Conservation (phyloP, 31 red algal genomes). For the Porphyra umbilicalis region DNA sequence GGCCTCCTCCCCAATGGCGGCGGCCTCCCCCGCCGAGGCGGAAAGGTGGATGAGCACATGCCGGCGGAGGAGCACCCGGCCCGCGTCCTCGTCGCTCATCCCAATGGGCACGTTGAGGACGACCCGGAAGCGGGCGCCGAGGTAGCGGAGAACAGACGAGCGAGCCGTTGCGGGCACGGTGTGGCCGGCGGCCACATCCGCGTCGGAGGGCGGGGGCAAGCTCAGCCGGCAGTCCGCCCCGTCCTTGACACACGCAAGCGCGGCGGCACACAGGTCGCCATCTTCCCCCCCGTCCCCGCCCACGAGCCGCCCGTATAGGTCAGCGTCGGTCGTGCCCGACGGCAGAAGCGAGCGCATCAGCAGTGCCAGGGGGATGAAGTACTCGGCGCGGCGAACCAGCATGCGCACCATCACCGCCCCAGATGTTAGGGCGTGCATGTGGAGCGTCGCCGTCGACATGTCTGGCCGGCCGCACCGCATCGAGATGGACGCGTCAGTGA, state of each 20-base stretch:
- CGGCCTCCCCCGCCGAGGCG: conserved; percentile 38
- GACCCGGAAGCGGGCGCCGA: conserved; percentile 57
- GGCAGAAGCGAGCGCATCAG: conserved; percentile 54
- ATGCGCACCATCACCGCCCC: conserved; percentile 54
- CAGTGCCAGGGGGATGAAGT: conserved; percentile 73
- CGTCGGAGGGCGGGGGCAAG: conserved; percentile 4
- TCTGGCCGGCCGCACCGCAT: conserved; percentile 72
- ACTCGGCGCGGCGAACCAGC: conserved; percentile 51
- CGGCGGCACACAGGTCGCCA: conserved; percentile 35
- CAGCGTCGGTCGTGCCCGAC: conserved; percentile 61
- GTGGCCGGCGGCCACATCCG: conserved; percentile 24
- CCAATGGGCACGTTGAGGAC: conserved; percentile 26
- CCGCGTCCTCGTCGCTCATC: conserved; percentile 47
- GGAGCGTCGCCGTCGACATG: conserved; percentile 37
- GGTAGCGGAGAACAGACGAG: conserved; percentile 32
- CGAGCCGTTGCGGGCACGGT: conserved; percentile 24
- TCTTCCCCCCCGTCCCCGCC: conserved; percentile 30
- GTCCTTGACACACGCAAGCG: conserved; percentile 73
- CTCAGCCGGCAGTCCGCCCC: conserved; percentile 30
- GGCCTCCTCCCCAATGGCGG: conserved; percentile 20
- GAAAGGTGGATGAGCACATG: conserved; percentile 86
- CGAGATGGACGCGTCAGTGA: conserved; percentile 44
- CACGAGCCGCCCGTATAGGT: conserved; percentile 61
- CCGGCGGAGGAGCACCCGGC: conserved; percentile 51
- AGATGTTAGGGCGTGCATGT: conserved; percentile 69